Conservation (phyloP, 108 stramenopile genomes). For the Conticribra guillardii region DNA sequence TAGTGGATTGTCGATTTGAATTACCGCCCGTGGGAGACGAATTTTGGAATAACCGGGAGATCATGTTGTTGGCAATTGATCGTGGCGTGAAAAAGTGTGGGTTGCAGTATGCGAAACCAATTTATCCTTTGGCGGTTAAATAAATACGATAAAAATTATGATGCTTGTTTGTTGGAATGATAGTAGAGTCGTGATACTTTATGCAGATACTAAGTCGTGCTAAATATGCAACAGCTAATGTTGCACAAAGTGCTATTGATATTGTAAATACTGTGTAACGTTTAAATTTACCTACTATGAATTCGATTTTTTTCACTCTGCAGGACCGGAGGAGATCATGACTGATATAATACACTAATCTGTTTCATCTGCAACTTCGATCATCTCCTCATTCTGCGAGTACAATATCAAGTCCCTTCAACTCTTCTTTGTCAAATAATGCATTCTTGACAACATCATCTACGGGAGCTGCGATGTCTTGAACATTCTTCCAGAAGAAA, state of each 20-base stretch:
- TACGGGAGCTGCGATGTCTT: constrained; percentile 50
- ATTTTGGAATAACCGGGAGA: constrained; percentile 53
- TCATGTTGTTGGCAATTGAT: constrained; percentile 52
- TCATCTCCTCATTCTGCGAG: background rate
- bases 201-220: too few relatives aligned
- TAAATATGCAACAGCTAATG: too few relatives aligned
- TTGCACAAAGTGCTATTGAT: too few relatives aligned
- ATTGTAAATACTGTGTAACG: too few relatives aligned
- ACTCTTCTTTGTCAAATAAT: background rate
- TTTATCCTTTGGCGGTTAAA: background rate
- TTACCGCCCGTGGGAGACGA: constrained; percentile 47
- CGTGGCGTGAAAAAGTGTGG: constrained; percentile 44
- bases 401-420: constrained; percentile 10
- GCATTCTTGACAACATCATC: constrained; percentile 22
- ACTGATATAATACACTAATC: too few relatives aligned
- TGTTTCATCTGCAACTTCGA: too few relatives aligned
- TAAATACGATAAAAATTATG: too few relatives aligned
- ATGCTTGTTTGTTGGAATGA: too few relatives aligned
- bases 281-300: too few relatives aligned
- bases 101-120: constrained; percentile 35
- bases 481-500: constrained; percentile 53
- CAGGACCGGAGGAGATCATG: too few relatives aligned
- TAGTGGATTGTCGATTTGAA: constrained; percentile 46
- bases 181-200: too few relatives aligned
- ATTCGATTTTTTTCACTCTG: too few relatives aligned